phyloP scores from a whole-genome alignment of 441 rosid genomes.

The Corymbia calophylla region DNA sequence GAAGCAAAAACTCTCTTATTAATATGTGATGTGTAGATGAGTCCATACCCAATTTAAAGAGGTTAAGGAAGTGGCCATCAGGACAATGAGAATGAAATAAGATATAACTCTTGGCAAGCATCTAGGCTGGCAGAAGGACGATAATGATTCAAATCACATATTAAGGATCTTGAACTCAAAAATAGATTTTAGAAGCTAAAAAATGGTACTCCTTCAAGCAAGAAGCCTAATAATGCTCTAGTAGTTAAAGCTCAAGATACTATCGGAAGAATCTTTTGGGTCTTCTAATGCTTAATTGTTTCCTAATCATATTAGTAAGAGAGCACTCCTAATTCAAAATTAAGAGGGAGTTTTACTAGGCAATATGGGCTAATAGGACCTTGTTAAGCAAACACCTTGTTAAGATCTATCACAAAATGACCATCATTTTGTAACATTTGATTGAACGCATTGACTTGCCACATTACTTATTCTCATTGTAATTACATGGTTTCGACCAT shows the following conservation, averaged over 20 bases:
- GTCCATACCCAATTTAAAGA: neutral
- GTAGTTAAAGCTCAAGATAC: too few species aligned
- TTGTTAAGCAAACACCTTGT: neutral
- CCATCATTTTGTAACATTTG: neutral
- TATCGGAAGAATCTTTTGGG: too few species aligned
- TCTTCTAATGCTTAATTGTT: too few species aligned
- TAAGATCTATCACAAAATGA: neutral
- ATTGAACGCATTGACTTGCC: neutral
- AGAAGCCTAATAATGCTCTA: too few species aligned
- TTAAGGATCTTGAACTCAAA: too few species aligned
- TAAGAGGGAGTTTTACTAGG: neutral
- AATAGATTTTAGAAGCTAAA: too few species aligned
- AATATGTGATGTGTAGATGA: neutral
- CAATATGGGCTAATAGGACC: neutral
- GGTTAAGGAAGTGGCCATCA: neutral
- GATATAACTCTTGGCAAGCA: neutral
- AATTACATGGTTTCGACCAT: neutral
- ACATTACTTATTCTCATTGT: neutral
- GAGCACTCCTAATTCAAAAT: too few species aligned
- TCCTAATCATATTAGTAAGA: too few species aligned
- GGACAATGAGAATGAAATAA: neutral
- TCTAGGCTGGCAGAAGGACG: neutral
- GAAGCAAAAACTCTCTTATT: neutral
- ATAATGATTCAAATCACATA: neutral
- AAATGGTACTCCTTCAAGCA: too few species aligned